Evolutionary conservation across 2,329 filamentous ascomycete species (phyloP), one percentile per base, ranked within the genome.

Genomic region (Sclerotinia minor): DNA sequence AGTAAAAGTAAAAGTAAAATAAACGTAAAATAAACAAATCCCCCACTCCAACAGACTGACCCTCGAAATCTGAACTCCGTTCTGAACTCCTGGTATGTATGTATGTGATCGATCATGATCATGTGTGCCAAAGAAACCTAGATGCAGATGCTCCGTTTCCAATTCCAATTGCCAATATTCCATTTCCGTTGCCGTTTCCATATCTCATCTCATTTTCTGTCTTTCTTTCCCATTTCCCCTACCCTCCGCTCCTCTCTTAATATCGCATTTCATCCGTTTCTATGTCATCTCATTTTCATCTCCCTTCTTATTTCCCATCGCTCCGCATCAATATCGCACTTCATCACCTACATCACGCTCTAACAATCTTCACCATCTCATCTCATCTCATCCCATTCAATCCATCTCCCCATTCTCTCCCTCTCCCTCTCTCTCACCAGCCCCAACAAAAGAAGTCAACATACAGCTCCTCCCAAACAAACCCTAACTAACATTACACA

Each of bases 401-500:
- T 32, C 29, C 29, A 6, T 3, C 6, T 32, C 3, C n/a, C 29
- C 9, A 44, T 19, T n/a, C 11, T 9, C 15, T 21, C 9, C 2
- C 7, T 2, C 35, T 54, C 17, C 7, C 24, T 21, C 53, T 53
- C 44, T 29, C 52, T 21, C 29, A 17, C 3, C 13, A 17, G 15
- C 38, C 15, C 38, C 15, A 17, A 5, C 38, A 41, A 17, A 41
- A 41, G 38, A 41, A 41, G 13, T 17, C 38, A 5, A 13, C 38
- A 41, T 41, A 41, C 38, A 2, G 13, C 49, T 35, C 54, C 26
- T 13, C 32, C 8, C n/a, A 65, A 41, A 41, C 38, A 17, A 17
- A 17, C 49, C 52, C 69, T 73, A 78, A 88, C 75, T 82, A 69
- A 97, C 93, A 73, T 88, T 89, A 79, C 91, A 94, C 50, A 98